Evolutionary conservation across 2,329 filamentous ascomycete genomes (phyloP), one percentile per base, ranked within the genome.

Genomic region (Karstenula rhodostoma): DNA sequence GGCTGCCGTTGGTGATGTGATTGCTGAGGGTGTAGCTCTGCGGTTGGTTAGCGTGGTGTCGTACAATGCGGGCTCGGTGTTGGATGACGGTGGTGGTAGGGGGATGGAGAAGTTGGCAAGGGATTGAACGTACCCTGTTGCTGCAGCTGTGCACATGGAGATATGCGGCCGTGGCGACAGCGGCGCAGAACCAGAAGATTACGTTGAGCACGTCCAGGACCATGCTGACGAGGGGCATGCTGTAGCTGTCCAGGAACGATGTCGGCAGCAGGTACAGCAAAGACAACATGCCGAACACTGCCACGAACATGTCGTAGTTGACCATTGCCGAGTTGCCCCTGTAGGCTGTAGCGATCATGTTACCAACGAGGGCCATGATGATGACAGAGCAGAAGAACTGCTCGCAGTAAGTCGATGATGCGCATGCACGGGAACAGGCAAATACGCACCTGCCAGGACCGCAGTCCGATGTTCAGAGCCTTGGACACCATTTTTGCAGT

Each of bases 151-250:
- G 86, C 7, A 85, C 87, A n/a, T 81, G 78, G 9, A 94, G 84
- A 77, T 89, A 88, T 25, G 90, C 89, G 4, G 91, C 86, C 44
- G 92, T 83, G 10, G 91, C 90, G 61, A 94, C 83, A 63, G 85
- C 90, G 58, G 81, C 85, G 75, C 91, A 88, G 71, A 93, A 87
- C 66, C 86, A 89, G 81, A 94, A 90, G 57, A 93, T 75, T 2
- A 85, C 82, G 56, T 87, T 86, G 33, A 87, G 69, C 13, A 72
- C 80, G 77, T 92, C 90, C 51, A 90, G 76, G 15, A 77, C 80
- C 35, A 89, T 74, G 58, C 86, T 77, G 52, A 86, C 75, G 17
- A 88, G 72, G 29, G 85, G 84, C 56, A 86, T 75, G 63, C 80
- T 79, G 60, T 87, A 77, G 56, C 79, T 77, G 43, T 86, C 82